These are phyloP conservation scores for Bifiguratus adelaidae DNA, from an alignment of 192 early-diverging fungal genomes.

Conservation along the genomic window DNA sequence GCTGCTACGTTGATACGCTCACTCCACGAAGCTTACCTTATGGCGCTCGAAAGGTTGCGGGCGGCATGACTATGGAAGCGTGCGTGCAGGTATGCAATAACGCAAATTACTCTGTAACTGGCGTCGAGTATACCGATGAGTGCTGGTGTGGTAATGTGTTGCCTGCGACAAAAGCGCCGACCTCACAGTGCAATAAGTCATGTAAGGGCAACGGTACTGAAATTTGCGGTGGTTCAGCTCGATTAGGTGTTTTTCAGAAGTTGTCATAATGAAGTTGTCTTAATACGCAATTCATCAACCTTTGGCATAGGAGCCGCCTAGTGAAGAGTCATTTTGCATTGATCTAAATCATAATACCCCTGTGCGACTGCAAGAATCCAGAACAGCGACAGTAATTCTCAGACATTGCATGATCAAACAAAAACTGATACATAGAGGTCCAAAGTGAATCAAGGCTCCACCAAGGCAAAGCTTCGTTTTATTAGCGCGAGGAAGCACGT, in stretches of 20 bases:
- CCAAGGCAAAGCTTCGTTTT: too few relatives aligned
- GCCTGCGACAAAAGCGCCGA: background rate
- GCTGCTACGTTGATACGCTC: conserved; percentile 4
- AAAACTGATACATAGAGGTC: too few relatives aligned
- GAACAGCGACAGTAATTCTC: too few relatives aligned
- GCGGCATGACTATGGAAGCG: conserved; percentile 3
- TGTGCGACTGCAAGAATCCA: too few relatives aligned
- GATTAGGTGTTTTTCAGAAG: conserved; percentile 1
- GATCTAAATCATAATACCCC: too few relatives aligned
- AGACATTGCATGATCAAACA: too few relatives aligned
- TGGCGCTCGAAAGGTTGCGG: background rate
- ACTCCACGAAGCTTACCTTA: conserved; percentile 1
- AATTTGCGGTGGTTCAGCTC: background rate
- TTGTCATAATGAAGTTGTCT: too few relatives aligned
- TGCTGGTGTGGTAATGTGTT: conserved; percentile 3
- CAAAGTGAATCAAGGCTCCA: too few relatives aligned
- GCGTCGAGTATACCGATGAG: background rate
- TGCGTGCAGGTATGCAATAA: background rate
- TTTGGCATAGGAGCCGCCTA: too few relatives aligned
- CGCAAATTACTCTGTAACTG: background rate
- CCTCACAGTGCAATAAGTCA: background rate
- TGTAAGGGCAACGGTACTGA: conserved; percentile 3
- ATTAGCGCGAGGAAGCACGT: too few relatives aligned
- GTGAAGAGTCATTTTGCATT: too few relatives aligned
- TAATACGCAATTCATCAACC: too few relatives aligned